Evolutionary conservation across 495 filamentous ascomycete genomes (phyloP).

Genomic region (Echria macrotheca): DNA sequence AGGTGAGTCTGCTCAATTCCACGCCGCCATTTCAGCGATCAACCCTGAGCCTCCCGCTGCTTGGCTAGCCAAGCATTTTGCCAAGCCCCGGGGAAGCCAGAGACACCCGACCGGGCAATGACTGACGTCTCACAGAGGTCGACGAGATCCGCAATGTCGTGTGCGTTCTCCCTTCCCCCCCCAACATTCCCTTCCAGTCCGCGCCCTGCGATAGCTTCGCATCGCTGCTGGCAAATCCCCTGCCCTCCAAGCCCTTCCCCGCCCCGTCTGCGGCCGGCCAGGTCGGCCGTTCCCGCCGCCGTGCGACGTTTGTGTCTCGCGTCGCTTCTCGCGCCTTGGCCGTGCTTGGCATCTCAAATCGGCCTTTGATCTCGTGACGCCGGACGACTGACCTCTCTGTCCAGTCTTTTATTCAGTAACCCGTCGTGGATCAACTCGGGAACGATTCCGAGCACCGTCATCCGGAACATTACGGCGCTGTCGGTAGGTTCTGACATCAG

Average conservation of each 20-base stretch:
- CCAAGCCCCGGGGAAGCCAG: conserved; percentile 30
- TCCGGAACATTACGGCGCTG: conserved; percentile 43
- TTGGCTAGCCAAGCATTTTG: conserved; percentile 33
- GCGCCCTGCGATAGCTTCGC: too few relatives aligned
- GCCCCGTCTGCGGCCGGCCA: conserved; percentile 1
- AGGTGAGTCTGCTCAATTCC: conserved; percentile 23
- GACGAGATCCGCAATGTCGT: conserved; percentile 37
- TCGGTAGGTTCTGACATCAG: conserved; percentile 33
- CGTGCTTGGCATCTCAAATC: not conserved
- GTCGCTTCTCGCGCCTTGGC: not conserved
- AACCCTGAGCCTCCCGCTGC: conserved; percentile 7
- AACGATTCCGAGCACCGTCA: conserved; percentile 40
- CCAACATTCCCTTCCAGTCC: too few relatives aligned
- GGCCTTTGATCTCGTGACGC: not conserved
- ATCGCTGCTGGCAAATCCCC: not conserved
- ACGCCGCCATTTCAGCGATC: not conserved
- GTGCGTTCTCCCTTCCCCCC: conserved; percentile 18
- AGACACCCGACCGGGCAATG: conserved; percentile 6
- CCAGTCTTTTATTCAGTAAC: conserved; percentile 46
- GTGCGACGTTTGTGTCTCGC: too few relatives aligned
- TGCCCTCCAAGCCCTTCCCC: not conserved
- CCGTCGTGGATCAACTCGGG: conserved; percentile 36
- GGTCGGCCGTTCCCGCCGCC: too few relatives aligned
- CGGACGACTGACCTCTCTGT: not conserved
- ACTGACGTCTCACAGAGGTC: conserved; percentile 32